Evolutionary conservation across 768 basidiomycete species (phyloP), one percentile per base, ranked within the genome.

Genomic region (Gyrodon lividus): DNA sequence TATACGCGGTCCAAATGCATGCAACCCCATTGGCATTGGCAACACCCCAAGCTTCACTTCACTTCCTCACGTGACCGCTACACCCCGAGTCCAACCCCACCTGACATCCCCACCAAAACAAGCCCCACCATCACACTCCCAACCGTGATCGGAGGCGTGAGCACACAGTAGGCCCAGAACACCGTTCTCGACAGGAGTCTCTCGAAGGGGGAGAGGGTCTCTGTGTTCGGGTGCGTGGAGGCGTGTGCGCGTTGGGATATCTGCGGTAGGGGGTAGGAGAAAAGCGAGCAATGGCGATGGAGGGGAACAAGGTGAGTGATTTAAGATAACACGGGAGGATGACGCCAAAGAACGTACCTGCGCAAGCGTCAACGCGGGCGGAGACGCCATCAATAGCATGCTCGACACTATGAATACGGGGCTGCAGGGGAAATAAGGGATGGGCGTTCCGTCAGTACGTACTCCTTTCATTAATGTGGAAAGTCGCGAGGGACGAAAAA

Each of bases 111-210:
- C 1, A 83, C 72, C 10, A 89, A 62, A 45, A 83, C 51, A 38
- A 96, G 68, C 1, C 89, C 92, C 23, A 90, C 62, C 39, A 95
- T 78, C 43, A 95, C 89, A 61, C 85, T 87, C 16, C 75, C 61
- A 48, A 93, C 83, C 48, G 85, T 91, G n/a, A 87, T 77, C 2
- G 90, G 89, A 2, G 94, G 93, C 0, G 94, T 95, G 50, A 94
- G 73, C 30, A 92, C 71, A 59, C 90, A 93, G 64, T 96, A 98
- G 2, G 87, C 79, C 92, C 92, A 94, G 66, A 93, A 93, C 52
- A 98, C 91, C 0, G 95, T 98, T 47, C 90, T 80, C 53, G 84
- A 87, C 66, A 97, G 88, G 31, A 98, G 77, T 1, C 92, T 77
- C 72, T 98, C 96, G 64, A 98, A 98, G 0, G 65, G 55, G 1